Evolutionary conservation across 805 yeast species (phyloP).

Genomic region (Barnettozyma wickerhamii): DNA sequence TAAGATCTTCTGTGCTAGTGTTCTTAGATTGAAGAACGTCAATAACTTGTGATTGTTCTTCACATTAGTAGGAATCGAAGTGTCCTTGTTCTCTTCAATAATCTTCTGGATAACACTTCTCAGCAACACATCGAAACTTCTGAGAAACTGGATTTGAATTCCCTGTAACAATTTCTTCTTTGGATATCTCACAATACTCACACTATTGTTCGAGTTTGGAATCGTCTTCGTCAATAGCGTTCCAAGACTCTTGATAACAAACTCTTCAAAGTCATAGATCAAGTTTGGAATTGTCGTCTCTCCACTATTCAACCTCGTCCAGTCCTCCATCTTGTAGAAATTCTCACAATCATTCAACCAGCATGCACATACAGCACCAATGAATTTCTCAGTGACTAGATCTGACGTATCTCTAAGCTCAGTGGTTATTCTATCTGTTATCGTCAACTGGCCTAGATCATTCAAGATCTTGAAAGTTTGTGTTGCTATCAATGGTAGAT

Average conservation of each 20-base stretch:
- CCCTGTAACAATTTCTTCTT: constrained; percentile 33
- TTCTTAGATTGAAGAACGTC: constrained; percentile 51
- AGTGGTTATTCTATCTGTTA: constrained; percentile 35
- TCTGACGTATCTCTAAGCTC: constrained; percentile 33
- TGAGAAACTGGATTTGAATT: constrained; percentile 36
- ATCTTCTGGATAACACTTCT: constrained; percentile 39
- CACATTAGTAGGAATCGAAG: constrained; percentile 17
- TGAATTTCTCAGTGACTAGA: constrained; percentile 37
- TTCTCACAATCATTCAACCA: constrained; percentile 48
- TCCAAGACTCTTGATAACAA: constrained; percentile 30
- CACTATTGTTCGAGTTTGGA: constrained; percentile 30
- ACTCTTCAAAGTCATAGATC: constrained; percentile 30
- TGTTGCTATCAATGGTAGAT: constrained; percentile 42
- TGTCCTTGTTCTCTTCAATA: constrained; percentile 33
- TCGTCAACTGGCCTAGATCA: constrained; percentile 39
- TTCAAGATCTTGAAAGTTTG: constrained; percentile 38
- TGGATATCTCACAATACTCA: constrained; percentile 33
- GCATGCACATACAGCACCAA: constrained; percentile 43
- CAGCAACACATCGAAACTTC: constrained; percentile 42
- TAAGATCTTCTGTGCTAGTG: constrained; percentile 40
- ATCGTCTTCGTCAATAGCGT: constrained; percentile 31
- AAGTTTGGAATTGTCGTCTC: constrained; percentile 35
- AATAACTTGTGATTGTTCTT: constrained; percentile 43
- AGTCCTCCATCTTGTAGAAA: constrained; percentile 36
- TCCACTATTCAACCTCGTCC: constrained; percentile 32